Evolutionary conservation across 148 eudicot genomes (phyloP).

Genomic region (Fallopia convolvulus): DNA sequence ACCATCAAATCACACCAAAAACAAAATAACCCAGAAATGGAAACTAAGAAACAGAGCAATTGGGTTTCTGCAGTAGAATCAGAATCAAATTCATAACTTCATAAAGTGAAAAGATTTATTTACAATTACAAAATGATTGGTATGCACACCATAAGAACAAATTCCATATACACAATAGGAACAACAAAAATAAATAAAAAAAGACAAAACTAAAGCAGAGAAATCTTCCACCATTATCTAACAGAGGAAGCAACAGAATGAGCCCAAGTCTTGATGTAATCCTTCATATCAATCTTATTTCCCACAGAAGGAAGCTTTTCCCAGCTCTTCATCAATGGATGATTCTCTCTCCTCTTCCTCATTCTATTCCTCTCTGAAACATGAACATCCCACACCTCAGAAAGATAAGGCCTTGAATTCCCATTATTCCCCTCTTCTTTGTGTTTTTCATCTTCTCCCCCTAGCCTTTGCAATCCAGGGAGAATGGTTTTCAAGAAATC

Average conservation of each 20-base stretch:
- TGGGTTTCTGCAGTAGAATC: not conserved
- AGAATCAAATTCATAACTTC: not conserved
- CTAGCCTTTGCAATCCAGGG: slow-evolving; percentile 63
- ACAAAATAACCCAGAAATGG: not conserved
- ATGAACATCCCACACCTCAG: slow-evolving; percentile 47
- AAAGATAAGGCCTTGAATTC: slow-evolving; percentile 51
- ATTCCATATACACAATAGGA: not conserved
- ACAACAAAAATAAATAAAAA: not conserved
- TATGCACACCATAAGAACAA: not conserved
- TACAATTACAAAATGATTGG: not conserved
- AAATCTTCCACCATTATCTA: not conserved
- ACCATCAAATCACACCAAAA: not conserved
- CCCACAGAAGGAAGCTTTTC: slow-evolving; percentile 24
- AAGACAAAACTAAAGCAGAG: not conserved
- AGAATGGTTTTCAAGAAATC: slow-evolving; percentile 39
- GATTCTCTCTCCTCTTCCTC: slow-evolving; percentile 30
- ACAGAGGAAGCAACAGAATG: slow-evolving; percentile 46
- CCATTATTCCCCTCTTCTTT: not conserved
- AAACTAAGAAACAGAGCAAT: not conserved
- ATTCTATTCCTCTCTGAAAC: slow-evolving; percentile 16
- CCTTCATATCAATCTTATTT: slow-evolving; percentile 51
- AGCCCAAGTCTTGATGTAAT: slow-evolving; percentile 68
- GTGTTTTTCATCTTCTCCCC: slow-evolving; percentile 13
- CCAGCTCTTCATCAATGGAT: not conserved
- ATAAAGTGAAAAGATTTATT: not conserved